phyloP scores from a whole-genome alignment of 2,329 filamentous ascomycete species.

The Cladophialophora exuberans region DNA sequence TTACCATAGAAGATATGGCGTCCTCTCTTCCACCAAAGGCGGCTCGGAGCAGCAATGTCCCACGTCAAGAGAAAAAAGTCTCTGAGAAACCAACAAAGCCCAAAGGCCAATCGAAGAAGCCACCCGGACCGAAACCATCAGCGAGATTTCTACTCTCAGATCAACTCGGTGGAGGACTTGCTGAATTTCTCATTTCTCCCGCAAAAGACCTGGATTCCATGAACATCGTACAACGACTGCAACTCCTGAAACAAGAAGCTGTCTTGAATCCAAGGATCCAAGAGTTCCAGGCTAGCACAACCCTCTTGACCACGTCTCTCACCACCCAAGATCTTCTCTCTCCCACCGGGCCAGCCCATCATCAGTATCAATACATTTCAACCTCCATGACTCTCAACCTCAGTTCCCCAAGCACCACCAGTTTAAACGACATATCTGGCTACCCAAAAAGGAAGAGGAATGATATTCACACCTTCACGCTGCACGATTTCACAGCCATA shows the following conservation, averaged over 20 bases:
- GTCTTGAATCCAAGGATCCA: background rate
- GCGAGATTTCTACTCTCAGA: constrained; percentile 1
- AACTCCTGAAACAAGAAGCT: background rate
- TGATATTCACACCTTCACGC: constrained; percentile 34
- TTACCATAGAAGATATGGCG: too few relatives aligned
- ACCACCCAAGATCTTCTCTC: background rate
- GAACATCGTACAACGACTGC: constrained; percentile 13
- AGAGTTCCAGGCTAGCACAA: constrained; percentile 4
- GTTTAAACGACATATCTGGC: background rate
- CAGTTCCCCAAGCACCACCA: background rate
- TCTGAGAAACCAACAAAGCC: background rate
- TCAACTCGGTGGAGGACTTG: constrained; percentile 3
- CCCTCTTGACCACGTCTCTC: constrained; percentile 1
- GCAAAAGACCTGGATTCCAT: constrained; percentile 6
- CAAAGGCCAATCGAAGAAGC: background rate
- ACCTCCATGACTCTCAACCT: constrained; percentile 9
- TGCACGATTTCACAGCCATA: constrained; percentile 40
- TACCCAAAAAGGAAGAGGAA: constrained; percentile 13
- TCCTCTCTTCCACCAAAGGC: background rate
- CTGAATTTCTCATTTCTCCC: background rate
- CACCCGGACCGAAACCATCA: background rate
- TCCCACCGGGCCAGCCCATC: background rate
- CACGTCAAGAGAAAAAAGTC: background rate
- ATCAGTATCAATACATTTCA: constrained; percentile 1
- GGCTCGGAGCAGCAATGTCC: background rate